phyloP scores from a whole-genome alignment of 1,139 yeast genomes.

The Suhomyces anneliseae region DNA sequence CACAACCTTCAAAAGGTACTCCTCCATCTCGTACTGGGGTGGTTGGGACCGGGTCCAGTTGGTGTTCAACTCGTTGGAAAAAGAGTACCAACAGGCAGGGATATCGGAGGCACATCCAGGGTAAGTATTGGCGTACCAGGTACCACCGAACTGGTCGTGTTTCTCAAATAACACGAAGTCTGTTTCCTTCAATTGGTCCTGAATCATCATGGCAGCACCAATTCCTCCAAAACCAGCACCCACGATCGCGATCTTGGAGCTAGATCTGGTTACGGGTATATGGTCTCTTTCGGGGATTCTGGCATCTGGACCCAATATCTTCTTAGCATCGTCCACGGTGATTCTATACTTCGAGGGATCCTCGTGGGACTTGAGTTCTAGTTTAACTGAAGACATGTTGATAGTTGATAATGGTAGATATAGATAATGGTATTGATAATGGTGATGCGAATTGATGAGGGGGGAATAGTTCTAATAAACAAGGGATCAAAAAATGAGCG shows the following conservation, averaged over 20 bases:
- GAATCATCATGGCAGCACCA: constrained; percentile 31
- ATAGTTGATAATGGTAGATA: background rate
- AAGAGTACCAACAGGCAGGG: constrained; percentile 51
- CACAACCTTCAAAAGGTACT: constrained; percentile 43
- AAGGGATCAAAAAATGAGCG: too few relatives aligned
- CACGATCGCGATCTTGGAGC: constrained; percentile 37
- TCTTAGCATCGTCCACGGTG: constrained; percentile 27
- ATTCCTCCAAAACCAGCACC: constrained; percentile 55
- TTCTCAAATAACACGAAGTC: constrained; percentile 46
- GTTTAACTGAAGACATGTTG: constrained; percentile 26
- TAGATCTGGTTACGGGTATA: constrained; percentile 24
- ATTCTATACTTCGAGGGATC: constrained; percentile 36
- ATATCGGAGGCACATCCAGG: constrained; percentile 57
- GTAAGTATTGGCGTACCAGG: constrained; percentile 55
- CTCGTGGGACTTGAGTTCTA: constrained; percentile 33
- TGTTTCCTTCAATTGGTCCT: constrained; percentile 29
- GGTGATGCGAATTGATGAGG: background rate
- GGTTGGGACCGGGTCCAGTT: constrained; percentile 50
- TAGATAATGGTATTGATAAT: background rate
- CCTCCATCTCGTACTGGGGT: constrained; percentile 50
- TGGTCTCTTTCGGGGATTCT: constrained; percentile 16
- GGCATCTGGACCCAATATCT: constrained; percentile 27
- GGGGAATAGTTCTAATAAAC: too few relatives aligned
- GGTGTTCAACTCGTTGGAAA: constrained; percentile 39
- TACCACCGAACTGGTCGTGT: constrained; percentile 50